Evolutionary conservation across 306 rosid genomes (phyloP).

Genomic region (Quercus aquifolioides): DNA sequence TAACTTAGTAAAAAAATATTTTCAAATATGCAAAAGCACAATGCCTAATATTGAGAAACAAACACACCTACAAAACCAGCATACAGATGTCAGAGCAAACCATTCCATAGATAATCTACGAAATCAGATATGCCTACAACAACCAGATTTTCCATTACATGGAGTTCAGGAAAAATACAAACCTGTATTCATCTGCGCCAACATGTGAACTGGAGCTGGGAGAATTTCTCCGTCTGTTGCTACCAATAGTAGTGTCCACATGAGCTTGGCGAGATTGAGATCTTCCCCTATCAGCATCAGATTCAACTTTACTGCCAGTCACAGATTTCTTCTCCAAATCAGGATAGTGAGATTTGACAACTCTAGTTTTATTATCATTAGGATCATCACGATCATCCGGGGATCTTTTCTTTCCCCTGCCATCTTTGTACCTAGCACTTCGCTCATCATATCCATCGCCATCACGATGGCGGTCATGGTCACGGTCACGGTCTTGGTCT

Average conservation of each 20-base stretch:
- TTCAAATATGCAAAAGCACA: neutral
- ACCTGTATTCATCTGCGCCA: constrained; percentile 81
- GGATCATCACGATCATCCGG: constrained; percentile 76
- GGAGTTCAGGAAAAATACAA: neutral
- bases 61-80: neutral
- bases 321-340: constrained; percentile 68
- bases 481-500: constrained; percentile 14
- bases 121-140: neutral
- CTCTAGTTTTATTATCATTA: constrained; percentile 62
- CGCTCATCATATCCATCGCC: constrained; percentile 73
- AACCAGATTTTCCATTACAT: constrained; percentile 12
- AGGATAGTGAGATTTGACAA: constrained; percentile 54
- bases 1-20: neutral
- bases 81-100: neutral
- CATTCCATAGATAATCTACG: constrained; percentile 2
- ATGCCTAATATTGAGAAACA: neutral
- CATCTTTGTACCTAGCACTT: constrained; percentile 54
- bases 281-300: constrained; percentile 69
- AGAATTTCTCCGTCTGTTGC: constrained; percentile 66
- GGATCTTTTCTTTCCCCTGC: constrained; percentile 77
- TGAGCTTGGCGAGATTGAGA: constrained; percentile 70
- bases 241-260: constrained; percentile 45
- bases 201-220: constrained; percentile 56
- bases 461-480: constrained; percentile 44
- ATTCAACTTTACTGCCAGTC: constrained; percentile 64